These are phyloP conservation scores for Puccinia horiana DNA, from an alignment of 1,284 basidiomycete species.

Conservation along the genomic window DNA sequence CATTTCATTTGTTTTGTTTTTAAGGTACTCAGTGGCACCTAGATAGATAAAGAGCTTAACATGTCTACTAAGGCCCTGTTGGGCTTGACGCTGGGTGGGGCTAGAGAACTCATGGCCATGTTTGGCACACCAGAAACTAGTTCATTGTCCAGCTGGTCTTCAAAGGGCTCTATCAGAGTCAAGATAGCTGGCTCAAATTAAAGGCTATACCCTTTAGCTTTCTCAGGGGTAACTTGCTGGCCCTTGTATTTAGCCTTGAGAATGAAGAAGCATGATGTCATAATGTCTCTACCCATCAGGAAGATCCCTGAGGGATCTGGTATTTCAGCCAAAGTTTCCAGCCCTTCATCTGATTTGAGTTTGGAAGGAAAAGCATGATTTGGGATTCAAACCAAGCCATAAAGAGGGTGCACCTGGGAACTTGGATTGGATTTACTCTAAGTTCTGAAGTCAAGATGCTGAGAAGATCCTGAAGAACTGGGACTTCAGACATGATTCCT, in stretches of 20 bases:
- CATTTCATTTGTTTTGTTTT: no score
- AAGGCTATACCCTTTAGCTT: neutral
- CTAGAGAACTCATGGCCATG: neutral
- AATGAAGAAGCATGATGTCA: neutral
- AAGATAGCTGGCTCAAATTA: neutral
- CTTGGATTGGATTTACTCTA: no score
- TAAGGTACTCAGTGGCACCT: no score
- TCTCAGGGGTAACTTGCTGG: neutral
- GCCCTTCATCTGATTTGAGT: no score
- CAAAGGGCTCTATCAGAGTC: neutral
- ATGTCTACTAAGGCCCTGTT: neutral
- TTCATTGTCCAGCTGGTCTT: neutral
- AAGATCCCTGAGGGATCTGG: neutral
- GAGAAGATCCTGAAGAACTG: no score
- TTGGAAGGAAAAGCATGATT: no score
- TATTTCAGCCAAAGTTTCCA: no score
- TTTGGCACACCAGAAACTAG: neutral
- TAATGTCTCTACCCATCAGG: neutral
- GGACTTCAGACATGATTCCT: no score
- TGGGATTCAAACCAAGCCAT: no score
- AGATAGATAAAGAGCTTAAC: neutral
- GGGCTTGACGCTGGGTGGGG: neutral
- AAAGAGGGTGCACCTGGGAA: no score
- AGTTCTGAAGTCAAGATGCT: no score
- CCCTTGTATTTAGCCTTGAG: slow-evolving; percentile 3